phyloP scores from a whole-genome alignment of 2,329 filamentous ascomycete species.

The Penicillium griseofulvum region DNA sequence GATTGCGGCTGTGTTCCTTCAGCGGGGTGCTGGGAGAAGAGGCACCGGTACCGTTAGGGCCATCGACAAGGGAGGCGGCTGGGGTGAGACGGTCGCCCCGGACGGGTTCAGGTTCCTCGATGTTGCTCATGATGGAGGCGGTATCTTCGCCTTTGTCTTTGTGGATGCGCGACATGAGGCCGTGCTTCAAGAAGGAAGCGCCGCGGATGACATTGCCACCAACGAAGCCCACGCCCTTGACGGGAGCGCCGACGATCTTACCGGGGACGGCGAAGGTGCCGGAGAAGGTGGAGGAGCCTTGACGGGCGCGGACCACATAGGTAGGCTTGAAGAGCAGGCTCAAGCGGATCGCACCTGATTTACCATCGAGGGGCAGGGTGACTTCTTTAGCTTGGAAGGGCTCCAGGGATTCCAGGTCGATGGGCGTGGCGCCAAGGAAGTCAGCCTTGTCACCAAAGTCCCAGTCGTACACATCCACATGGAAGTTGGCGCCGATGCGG shows the following conservation, averaged over 20 bases:
- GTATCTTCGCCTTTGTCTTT: slow-evolving; percentile 52
- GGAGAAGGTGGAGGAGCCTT: slow-evolving; percentile 89
- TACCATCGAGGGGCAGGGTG: slow-evolving; percentile 75
- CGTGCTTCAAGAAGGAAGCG: slow-evolving; percentile 84
- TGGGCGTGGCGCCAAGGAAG: slow-evolving; percentile 72
- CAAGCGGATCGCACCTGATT: slow-evolving; percentile 78
- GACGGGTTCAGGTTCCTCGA: slow-evolving; percentile 20
- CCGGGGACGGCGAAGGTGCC: slow-evolving; percentile 84
- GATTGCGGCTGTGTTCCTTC: slow-evolving; percentile 46
- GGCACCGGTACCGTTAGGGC: slow-evolving; percentile 24
- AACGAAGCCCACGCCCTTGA: slow-evolving; percentile 82
- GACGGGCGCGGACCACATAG: slow-evolving; percentile 80
- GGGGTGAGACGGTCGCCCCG: slow-evolving; percentile 16
- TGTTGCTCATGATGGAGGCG: slow-evolving; percentile 27
- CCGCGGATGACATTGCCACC: slow-evolving; percentile 84
- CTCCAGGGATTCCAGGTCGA: slow-evolving; percentile 76
- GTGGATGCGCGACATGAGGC: slow-evolving; percentile 60
- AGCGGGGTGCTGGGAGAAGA: slow-evolving; percentile 25
- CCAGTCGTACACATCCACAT: slow-evolving; percentile 85
- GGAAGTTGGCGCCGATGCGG: slow-evolving; percentile 79
- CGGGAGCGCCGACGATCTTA: slow-evolving; percentile 89
- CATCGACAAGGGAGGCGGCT: slow-evolving; percentile 31
- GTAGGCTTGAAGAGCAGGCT: slow-evolving; percentile 89
- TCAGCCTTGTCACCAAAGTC: slow-evolving; percentile 96
- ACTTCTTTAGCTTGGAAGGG: slow-evolving; percentile 80